phyloP scores from a whole-genome alignment of 2,329 filamentous ascomycete species.

The Byssothecium circinans region DNA sequence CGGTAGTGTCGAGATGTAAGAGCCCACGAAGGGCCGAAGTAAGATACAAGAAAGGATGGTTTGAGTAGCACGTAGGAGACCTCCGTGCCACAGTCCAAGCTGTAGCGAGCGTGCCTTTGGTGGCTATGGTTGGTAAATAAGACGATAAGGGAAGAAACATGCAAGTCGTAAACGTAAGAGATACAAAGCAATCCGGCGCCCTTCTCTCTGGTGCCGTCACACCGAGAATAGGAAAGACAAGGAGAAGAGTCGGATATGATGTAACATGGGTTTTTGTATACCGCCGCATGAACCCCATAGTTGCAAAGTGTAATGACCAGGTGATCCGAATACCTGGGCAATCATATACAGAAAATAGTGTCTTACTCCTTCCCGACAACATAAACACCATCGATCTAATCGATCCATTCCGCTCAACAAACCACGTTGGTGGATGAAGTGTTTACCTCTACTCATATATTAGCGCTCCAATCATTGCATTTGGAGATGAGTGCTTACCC shows the following conservation, averaged over 20 bases:
- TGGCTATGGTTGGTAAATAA: constrained; percentile 18
- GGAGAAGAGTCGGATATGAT: constrained; percentile 15
- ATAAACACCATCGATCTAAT: constrained; percentile 6
- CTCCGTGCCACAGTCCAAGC: not conserved
- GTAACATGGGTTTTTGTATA: constrained; percentile 12
- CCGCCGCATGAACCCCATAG: constrained; percentile 20
- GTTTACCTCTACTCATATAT: constrained; percentile 33
- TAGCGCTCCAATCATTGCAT: constrained; percentile 23
- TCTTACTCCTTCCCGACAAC: constrained; percentile 18
- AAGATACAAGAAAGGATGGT: constrained; percentile 12
- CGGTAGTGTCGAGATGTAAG: not conserved
- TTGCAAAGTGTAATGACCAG: constrained; percentile 20
- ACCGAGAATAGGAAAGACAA: constrained; percentile 18
- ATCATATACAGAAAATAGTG: constrained; percentile 32
- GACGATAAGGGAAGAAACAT: constrained; percentile 19
- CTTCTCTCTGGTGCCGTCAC: constrained; percentile 29
- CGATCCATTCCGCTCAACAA: too few species aligned
- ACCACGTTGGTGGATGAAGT: not conserved
- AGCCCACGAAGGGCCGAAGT: not conserved
- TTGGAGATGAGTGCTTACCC: constrained; percentile 47
- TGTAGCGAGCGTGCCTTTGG: constrained; percentile 4
- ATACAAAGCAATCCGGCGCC: constrained; percentile 35
- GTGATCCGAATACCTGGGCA: constrained; percentile 12
- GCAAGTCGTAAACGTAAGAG: constrained; percentile 31
- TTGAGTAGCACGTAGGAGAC: not conserved